Base-by-base conservation (phyloP, 2,329 filamentous ascomycete genomes). In the Phyllosticta citribraziliensis region DNA sequence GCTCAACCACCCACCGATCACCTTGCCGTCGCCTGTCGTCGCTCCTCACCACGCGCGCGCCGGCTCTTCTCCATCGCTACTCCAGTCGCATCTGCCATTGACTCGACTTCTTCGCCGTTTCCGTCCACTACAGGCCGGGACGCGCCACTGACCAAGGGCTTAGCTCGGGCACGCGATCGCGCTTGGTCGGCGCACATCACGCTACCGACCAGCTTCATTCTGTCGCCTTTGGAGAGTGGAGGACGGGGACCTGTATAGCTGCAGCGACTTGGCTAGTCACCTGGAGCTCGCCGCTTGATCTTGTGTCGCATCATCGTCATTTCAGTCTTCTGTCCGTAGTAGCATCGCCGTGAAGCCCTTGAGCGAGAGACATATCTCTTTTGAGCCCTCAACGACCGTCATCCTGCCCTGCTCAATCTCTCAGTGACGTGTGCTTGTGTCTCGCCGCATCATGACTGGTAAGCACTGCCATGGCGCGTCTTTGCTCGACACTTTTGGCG, bases 391-490 rank as follows among this genome's bases (percentile, higher is more conserved):
- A 40, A 19, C 59, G 22, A 47, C 59, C 59, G 50, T 30, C 59
- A 51, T 30, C 27, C 58, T 33, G 55, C 52, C 22, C 25, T 58
- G 30, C 27, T 50, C 40, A 47, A 47, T 47, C 40, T 58, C 47
- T 58, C 55, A 55, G 60, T 62, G 60, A 62, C 55, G 60, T 56
- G 60, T 62, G 58, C 33, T 51, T 17, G 30, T 40, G 33, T 52
- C 27, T 25, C 52, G 24, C 63, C 55, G 62, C 69, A 76, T 66
- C 73, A 85, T 85, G 83, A 77, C 82, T 73, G 83, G 83, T 86
- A 84, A 84, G 83, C 79, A 73, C 20, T 54, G 78, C 66, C 64
- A 56, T 53, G 33, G 40, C 56, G 35, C 54, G 56, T 54, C 58
- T 54, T 52, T 47, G 40, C 40, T 47, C 57, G 27, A 35, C 57